phyloP scores from a whole-genome alignment of 306 rosid genomes.

The Vachellia pachyceras region DNA sequence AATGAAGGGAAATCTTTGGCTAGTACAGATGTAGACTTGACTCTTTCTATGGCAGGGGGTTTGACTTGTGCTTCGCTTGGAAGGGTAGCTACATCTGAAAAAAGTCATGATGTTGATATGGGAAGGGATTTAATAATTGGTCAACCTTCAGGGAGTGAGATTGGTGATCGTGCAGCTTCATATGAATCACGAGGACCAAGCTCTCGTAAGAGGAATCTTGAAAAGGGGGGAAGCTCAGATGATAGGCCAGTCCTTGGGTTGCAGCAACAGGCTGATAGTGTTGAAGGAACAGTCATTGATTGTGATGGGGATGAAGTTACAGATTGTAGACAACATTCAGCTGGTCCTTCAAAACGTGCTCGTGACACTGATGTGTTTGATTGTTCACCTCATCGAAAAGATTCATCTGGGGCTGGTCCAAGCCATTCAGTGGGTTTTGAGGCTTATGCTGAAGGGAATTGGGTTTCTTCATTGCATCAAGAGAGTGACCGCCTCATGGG shows the following conservation, averaged over 20 bases:
- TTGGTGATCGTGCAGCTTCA: constrained; percentile 96
- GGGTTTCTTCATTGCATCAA: constrained; percentile 68
- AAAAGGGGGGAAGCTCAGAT: constrained; percentile 90
- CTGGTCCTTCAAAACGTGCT: constrained; percentile 91
- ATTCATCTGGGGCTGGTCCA: constrained; percentile 91
- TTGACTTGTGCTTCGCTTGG: constrained; percentile 66
- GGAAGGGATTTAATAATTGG: constrained; percentile 98
- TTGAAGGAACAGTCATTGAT: constrained; percentile 97
- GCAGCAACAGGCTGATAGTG: constrained; percentile 97
- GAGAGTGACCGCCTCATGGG: constrained; percentile 71
- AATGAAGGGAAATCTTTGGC: constrained; percentile 60
- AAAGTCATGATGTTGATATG: constrained; percentile 77
- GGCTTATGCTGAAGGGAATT: constrained; percentile 63
- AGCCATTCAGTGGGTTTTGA: constrained; percentile 91
- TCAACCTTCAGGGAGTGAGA: constrained; percentile 97
- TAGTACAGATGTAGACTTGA: constrained; percentile 78
- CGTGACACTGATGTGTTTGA: constrained; percentile 86
- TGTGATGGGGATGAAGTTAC: constrained; percentile 98
- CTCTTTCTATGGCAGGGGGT: constrained; percentile 89
- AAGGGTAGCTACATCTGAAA: constrained; percentile 68
- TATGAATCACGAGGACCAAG: constrained; percentile 99
- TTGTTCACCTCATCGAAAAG: constrained; percentile 78
- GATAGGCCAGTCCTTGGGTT: constrained; percentile 68
- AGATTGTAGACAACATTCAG: constrained; percentile 83
- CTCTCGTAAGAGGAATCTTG: constrained; percentile 88